phyloP scores from a whole-genome alignment of 257 asterid species.

The Fraxinus americana region DNA sequence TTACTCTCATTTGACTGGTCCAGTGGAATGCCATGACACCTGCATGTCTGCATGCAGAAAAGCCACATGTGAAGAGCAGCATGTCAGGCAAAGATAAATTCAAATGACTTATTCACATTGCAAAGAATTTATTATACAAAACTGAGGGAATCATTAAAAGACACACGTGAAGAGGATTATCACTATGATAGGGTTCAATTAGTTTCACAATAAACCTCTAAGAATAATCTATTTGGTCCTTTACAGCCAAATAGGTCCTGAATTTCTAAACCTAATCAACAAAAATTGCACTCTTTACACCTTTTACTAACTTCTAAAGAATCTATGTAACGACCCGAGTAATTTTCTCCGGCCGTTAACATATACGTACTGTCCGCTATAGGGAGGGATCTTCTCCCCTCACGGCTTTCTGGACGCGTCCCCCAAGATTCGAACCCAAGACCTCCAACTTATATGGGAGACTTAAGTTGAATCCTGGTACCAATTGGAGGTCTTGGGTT shows the following conservation, averaged over 20 bases:
- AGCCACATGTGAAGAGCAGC: slow-evolving; percentile 20
- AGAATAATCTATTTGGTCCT: not conserved
- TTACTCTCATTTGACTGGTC: slow-evolving; percentile 40
- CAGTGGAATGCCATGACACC: slow-evolving; percentile 86
- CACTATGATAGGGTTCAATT: not conserved
- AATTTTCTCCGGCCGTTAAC: no score
- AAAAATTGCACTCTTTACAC: not conserved
- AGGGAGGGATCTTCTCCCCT: no score
- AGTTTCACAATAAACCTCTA: not conserved
- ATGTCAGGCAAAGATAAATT: slow-evolving; percentile 7
- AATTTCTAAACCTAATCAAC: not conserved
- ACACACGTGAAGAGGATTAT: not conserved
- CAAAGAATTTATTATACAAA: slow-evolving; percentile 12
- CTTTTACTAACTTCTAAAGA: not conserved
- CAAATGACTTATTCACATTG: not conserved
- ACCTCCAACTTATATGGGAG: no score
- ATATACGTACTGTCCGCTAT: no score
- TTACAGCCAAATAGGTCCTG: not conserved
- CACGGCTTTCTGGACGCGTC: no score
- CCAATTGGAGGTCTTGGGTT: no score
- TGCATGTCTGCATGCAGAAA: slow-evolving; percentile 70
- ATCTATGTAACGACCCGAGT: no score
- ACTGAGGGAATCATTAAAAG: not conserved
- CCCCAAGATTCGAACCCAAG: no score
- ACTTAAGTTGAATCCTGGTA: no score